Base-by-base conservation (phyloP, 305 asterid species). In the Fraxinus albicans region DNA sequence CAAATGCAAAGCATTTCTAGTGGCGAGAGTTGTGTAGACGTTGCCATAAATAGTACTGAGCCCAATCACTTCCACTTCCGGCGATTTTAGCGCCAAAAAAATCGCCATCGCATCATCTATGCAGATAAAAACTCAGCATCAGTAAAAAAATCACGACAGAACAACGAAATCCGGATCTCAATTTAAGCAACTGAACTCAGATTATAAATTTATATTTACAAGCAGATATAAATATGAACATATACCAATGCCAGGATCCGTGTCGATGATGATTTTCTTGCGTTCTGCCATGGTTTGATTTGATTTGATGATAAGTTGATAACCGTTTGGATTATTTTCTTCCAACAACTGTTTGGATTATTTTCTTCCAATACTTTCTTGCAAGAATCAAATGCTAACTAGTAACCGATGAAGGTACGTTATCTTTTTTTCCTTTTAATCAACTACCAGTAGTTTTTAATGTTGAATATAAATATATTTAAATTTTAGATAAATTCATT, bases 41-140 rank as follows among this genome's bases (percentile, higher is more conserved):
- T 96, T 96, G 85, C 99, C 99, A 77, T 91, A 94, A 60, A 96
- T 93, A 2, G 98, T 94, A 47, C 98, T 96, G 81, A 96, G 97
- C 1, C 99, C 99, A 82, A 94, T 92, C 79, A 94, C 95, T 76
- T 96, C 94, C 80, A 94, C 92, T 90, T 96, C 98, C 81, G 99
- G 99, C 27, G 97, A 96, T 80, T 91, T 91, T 89, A 96, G 83
- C 50, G 99, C 99, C 92, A 96, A 63, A 81, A 96, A 94, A 36
- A 96, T 94, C 55, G 99, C 98, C 99, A 94, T 96, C 77, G 99
- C 99, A 85, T 96, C 98, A 93, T 96, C 99, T 94, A 91, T 82
- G 40, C 44, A 73, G 83, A 74, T 80, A 44, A 58, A 79, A 67
- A 23, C 21, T 73, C 85, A 72, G 36, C 65, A 63, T 76, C 85